These are phyloP conservation scores for Simplicillium sp. DNA, from an alignment of 2,329 filamentous ascomycete species.

Conservation along the genomic window DNA sequence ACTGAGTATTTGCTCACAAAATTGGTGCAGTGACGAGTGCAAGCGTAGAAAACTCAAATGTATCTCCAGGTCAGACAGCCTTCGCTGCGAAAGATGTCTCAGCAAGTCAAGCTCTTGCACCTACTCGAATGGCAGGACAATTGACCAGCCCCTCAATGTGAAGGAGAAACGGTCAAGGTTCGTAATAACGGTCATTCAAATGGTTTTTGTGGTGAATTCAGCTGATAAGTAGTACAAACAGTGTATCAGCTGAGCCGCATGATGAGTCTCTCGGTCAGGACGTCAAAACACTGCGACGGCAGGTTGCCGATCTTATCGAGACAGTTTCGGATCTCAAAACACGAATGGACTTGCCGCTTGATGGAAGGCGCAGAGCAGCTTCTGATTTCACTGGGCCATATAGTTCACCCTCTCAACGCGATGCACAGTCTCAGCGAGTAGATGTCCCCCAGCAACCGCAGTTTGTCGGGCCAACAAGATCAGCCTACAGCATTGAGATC, in stretches of 20 bases:
- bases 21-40: slow-evolving; percentile 22
- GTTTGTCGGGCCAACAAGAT: slow-evolving; percentile 25
- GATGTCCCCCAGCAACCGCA: slow-evolving; percentile 20
- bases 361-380: too few species aligned
- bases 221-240: background rate
- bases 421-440: slow-evolving; percentile 5
- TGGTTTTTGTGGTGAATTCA: too few species aligned
- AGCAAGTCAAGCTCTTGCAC: slow-evolving; percentile 14
- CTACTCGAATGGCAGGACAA: slow-evolving; percentile 5
- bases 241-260: background rate
- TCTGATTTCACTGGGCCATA: too few species aligned
- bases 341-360: background rate
- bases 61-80: slow-evolving; percentile 14
- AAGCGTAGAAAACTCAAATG: slow-evolving; percentile 32
- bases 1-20: slow-evolving; percentile 6
- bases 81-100: slow-evolving; percentile 20
- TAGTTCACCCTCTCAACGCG: slow-evolving; percentile 1
- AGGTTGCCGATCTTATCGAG: slow-evolving; percentile 18
- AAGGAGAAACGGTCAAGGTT: background rate
- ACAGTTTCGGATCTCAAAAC: slow-evolving; percentile 17
- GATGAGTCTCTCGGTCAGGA: slow-evolving; percentile 17
- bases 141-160: slow-evolving; percentile 2
- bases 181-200: too few species aligned
- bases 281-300: slow-evolving; percentile 17
- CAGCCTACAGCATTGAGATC: slow-evolving; percentile 23